Conservation (phyloP, 805 yeast genomes). For the Kluyveromyces starmeri region DNA sequence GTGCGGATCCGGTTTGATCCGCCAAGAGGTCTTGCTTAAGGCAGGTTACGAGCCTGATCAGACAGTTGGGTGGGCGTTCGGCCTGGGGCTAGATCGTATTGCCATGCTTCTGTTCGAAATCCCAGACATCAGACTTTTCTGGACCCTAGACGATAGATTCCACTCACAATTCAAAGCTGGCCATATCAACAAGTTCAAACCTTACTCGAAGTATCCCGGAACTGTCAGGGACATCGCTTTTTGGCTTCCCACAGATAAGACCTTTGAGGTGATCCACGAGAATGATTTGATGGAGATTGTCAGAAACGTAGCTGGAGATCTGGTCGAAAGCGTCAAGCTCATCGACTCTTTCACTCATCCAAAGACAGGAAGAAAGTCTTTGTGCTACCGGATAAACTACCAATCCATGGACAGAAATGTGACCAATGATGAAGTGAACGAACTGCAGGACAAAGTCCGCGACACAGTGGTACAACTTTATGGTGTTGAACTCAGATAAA, state of each 20-base stretch:
- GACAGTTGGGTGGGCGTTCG: slow-evolving; percentile 94
- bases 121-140: slow-evolving; percentile 89
- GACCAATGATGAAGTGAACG: slow-evolving; percentile 77
- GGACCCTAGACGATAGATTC: slow-evolving; percentile 81
- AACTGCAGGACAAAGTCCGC: slow-evolving; percentile 58
- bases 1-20: slow-evolving; percentile 91
- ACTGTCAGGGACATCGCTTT: slow-evolving; percentile 82
- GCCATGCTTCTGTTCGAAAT: slow-evolving; percentile 94
- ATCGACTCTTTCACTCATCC: slow-evolving; percentile 84
- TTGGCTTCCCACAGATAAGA: slow-evolving; percentile 55
- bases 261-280: slow-evolving; percentile 46
- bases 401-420: slow-evolving; percentile 93
- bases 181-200: slow-evolving; percentile 61
- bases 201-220: slow-evolving; percentile 88
- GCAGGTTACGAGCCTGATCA: slow-evolving; percentile 51
- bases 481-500: slow-evolving; percentile 47
- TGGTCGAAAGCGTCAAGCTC: slow-evolving; percentile 75
- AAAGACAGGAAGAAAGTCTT: slow-evolving; percentile 63
- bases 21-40: slow-evolving; percentile 63
- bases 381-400: slow-evolving; percentile 84
- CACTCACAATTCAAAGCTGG: slow-evolving; percentile 59
- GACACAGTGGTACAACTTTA: slow-evolving; percentile 42
- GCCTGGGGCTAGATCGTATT: slow-evolving; percentile 86
- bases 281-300: slow-evolving; percentile 94
- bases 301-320: slow-evolving; percentile 73